Evolutionary conservation across 1,284 basidiomycete genomes (phyloP).

Genomic region (Ustilago shanxiensis): DNA sequence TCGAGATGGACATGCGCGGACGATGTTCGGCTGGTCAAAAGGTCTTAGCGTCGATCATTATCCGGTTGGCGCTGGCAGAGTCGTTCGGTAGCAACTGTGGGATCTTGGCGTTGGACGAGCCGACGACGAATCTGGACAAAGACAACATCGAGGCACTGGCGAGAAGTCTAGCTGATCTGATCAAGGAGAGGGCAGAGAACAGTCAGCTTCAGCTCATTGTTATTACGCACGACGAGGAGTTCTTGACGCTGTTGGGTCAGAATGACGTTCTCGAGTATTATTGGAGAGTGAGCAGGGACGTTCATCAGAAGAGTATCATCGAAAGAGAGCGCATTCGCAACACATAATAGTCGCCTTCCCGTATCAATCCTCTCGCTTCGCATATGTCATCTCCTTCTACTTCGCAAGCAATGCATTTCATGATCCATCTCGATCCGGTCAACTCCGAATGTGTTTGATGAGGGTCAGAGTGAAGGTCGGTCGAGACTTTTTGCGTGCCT

Average conservation of each 20-base stretch:
- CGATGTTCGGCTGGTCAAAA: slow-evolving; percentile 98
- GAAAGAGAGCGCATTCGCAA: slow-evolving; percentile 52
- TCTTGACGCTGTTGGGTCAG: slow-evolving; percentile 60
- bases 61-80: slow-evolving; percentile 95
- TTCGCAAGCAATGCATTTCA: not conserved
- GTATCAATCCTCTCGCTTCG: not conserved
- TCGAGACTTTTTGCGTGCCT: not conserved
- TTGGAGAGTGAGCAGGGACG: slow-evolving; percentile 65
- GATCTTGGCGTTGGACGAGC: slow-evolving; percentile 96
- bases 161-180: slow-evolving; percentile 82
- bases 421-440: no score
- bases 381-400: not conserved
- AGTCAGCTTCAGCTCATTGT: slow-evolving; percentile 97
- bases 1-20: slow-evolving; percentile 99
- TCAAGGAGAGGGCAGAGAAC: slow-evolving; percentile 73
- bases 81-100: slow-evolving; percentile 98
- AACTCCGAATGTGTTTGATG: not conserved
- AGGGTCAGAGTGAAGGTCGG: no score
- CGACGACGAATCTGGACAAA: slow-evolving; percentile 95
- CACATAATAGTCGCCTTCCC: slow-evolving; percentile 2
- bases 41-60: slow-evolving; percentile 98
- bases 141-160: slow-evolving; percentile 97
- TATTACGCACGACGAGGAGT: slow-evolving; percentile 75
- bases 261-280: slow-evolving; percentile 65
- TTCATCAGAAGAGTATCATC: slow-evolving; percentile 57